Evolutionary conservation across 352 stramenopile genomes (phyloP).

Genomic region (Thalassiosira hispida): DNA sequence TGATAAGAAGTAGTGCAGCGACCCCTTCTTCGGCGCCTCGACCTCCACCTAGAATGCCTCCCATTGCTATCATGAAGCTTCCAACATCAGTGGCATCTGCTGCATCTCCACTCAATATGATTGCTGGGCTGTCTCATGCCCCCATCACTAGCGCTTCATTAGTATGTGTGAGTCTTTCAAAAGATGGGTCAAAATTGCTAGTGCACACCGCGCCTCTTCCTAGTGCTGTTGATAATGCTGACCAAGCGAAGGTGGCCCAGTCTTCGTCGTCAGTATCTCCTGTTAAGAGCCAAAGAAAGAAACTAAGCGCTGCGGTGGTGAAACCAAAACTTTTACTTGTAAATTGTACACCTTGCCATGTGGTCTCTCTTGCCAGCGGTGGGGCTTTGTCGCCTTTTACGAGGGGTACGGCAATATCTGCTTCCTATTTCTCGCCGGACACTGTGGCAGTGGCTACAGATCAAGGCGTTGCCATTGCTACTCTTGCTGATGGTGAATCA

Average conservation of each 20-base stretch:
- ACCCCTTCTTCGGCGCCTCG: conserved; percentile 14
- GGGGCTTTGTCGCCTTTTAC: neutral
- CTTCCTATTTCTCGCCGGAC: conserved; percentile 39
- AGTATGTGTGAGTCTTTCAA: conserved; percentile 35
- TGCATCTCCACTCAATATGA: conserved; percentile 2
- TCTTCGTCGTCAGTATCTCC: conserved; percentile 8
- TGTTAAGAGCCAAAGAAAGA: conserved; percentile 17
- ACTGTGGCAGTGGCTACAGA: conserved; percentile 38
- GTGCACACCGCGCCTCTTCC: conserved; percentile 44
- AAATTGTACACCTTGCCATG: conserved; percentile 26
- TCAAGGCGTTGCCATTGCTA: conserved; percentile 36
- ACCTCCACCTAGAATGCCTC: conserved; percentile 52
- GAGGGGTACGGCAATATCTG: conserved; percentile 17
- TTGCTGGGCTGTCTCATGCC: conserved; percentile 36
- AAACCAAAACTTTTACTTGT: conserved; percentile 36
- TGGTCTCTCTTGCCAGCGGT: conserved; percentile 22
- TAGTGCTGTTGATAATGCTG: conserved; percentile 6
- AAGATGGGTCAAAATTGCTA: conserved; percentile 45
- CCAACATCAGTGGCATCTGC: conserved; percentile 26
- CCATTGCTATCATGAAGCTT: conserved; percentile 42
- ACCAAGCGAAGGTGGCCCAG: conserved; percentile 2
- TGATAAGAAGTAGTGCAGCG: conserved; percentile 9
- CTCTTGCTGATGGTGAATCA: conserved; percentile 20
- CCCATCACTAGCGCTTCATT: conserved; percentile 30
- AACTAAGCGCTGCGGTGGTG: conserved; percentile 2